Evolutionary conservation across 495 filamentous ascomycete genomes (phyloP), one percentile per base, ranked within the genome.

Genomic region (Penicillium turbatum): DNA sequence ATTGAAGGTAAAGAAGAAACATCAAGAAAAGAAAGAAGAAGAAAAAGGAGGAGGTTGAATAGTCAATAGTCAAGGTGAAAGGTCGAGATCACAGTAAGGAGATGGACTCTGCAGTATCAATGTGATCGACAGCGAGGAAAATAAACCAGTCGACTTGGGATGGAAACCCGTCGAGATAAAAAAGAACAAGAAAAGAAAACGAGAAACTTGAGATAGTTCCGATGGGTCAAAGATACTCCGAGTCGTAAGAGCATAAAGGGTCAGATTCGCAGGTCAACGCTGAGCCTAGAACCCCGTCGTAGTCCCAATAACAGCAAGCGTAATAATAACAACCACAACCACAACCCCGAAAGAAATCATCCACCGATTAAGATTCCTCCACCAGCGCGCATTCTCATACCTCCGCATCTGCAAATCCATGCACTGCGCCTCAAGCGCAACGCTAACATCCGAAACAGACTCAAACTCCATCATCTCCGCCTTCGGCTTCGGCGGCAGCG

Each of bases 301-400:
- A 26, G 73, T 72, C 17, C 74, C 85, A 30, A 90, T 72, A 53
- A 83, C 77, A 51, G 81, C 79, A 24, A 88, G 75, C 15, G 76
- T 78, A 56, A 80, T 76, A 52, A 96, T 78, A 24, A 86, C 83
- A 48, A 82, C 82, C 51, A 96, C 81, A 30, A 98, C 81, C 51
- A 87, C 71, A 12, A 93, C 64, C 13, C 93, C 93, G 42, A 95
- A 61, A 36, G 88, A 70, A 46, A 84, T 83, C 89, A 98, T 92
- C 62, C 85, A 80, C 37, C 90, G 85, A 69, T 98, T 98, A 40
- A 97, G 76, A 53, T 82, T 87, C 53, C 93, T 81, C 93, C 93
- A 97, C 91, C 92, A 97, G 34, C 82, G 79, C 11, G 90, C 90
- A 64, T 90, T 96, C 60, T 88, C 79, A 64, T 88, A 89, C 44